Conservation (phyloP, 768 basidiomycete species). For the Arthromyces matolae region DNA sequence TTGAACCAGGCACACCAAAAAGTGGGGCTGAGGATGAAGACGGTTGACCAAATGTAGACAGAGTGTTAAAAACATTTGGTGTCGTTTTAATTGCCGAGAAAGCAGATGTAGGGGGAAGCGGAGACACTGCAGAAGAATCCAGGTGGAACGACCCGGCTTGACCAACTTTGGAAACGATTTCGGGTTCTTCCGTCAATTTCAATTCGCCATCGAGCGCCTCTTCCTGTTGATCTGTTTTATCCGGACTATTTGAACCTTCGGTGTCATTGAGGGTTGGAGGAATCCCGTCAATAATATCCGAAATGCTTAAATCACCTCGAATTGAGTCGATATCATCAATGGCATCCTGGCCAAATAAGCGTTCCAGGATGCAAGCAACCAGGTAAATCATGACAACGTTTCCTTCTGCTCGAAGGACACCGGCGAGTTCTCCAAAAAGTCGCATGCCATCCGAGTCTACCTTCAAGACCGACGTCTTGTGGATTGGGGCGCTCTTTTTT, state of each 20-base stretch:
- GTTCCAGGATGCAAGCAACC: constrained; percentile 83
- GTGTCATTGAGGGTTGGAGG: constrained; percentile 23
- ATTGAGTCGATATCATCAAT: constrained; percentile 73
- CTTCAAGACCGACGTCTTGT: constrained; percentile 57
- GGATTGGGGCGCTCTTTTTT: constrained; percentile 69
- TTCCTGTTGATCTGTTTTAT: too few species aligned
- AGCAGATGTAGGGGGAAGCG: constrained; percentile 27
- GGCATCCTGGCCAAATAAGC: constrained; percentile 79
- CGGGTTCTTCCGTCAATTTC: constrained; percentile 17
- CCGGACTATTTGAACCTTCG: too few species aligned
- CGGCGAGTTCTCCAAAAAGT: constrained; percentile 62
- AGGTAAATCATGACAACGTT: constrained; percentile 77
- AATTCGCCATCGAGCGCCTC: constrained; percentile 18
- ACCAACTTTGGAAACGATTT: too few species aligned
- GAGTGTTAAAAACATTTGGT: constrained; percentile 34
- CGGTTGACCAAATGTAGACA: constrained; percentile 33
- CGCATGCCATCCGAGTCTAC: constrained; percentile 67
- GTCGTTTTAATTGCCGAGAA: constrained; percentile 37
- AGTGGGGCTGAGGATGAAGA: constrained; percentile 15
- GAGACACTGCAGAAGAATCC: too few species aligned
- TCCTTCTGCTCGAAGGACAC: constrained; percentile 61
- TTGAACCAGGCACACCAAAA: constrained; percentile 14
- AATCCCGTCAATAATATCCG: constrained; percentile 69
- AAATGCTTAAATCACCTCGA: constrained; percentile 49
- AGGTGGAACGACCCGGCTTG: too few species aligned